Base-by-base conservation (phyloP, 2,329 filamentous ascomycete species). In the Fusarium sp. region DNA sequence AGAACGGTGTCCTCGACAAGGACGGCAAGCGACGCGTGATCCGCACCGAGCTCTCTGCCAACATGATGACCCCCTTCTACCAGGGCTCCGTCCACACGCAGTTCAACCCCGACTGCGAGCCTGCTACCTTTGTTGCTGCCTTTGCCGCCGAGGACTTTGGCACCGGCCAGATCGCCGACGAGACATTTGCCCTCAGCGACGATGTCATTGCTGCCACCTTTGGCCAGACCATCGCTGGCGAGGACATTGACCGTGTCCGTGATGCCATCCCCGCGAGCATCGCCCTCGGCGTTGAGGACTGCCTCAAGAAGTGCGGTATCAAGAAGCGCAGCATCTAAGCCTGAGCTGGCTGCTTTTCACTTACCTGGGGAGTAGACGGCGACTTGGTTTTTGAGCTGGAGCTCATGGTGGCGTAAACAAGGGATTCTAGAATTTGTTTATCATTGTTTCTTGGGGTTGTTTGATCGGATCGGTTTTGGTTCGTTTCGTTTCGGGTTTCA, bases 61-160 rank as follows among this genome's bases (percentile, higher is more conserved):
- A 84, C 79, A 84, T 87, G 80, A 86, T 88, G 81, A 88, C 86
- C 4, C 84, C 87, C 57, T 90, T 90, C 81, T 88, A 86, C 74
- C 85, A 86, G 78, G 89, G 89, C 29, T 83, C 85, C 7, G 78
- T 90, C 25, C 89, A 91, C 80, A 87, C 85, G 9, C 87, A 90
- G 77, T 89, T 85, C 80, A 91, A 91, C 82, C 88, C 88, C 1
- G 82, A 85, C 73, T 90, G 89, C 80, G 82, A 84, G 50, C 80
- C 84, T 38, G 86, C 85, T 64, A 82, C 85, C 22, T 89, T 89
- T 74, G 82, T 89, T 33, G 88, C 88, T 8, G 80, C 83, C 36
- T 89, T 89, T 74, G 83, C 82, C 52, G 78, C 78, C 52, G 87
- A 89, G 77, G 88, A 90, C 78, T 86, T 86, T 33, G 88, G 88